Evolutionary conservation across 2,329 filamentous ascomycete genomes (phyloP).

Genomic region (Phyllosticta ampelicida): DNA sequence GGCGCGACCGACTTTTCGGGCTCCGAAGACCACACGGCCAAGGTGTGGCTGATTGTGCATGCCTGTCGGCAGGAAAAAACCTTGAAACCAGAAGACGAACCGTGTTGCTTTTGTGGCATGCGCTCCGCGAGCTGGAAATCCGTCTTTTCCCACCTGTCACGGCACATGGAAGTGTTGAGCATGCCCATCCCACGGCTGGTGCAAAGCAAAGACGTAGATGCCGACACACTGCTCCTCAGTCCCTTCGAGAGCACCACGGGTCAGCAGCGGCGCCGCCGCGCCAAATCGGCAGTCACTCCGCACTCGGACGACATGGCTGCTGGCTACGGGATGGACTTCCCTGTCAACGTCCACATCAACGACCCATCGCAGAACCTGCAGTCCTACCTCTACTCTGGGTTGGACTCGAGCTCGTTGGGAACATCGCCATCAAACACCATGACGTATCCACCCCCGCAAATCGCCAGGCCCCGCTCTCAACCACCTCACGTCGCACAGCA

Average conservation of each 20-base stretch:
- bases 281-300: conserved; percentile 1
- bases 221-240: conserved; percentile 25
- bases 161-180: conserved; percentile 88
- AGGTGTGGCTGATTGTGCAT: conserved; percentile 69
- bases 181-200: conserved; percentile 57
- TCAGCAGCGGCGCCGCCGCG: not conserved
- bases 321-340: not conserved
- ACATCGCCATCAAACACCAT: conserved; percentile 17
- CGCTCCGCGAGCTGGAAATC: conserved; percentile 82
- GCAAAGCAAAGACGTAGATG: conserved; percentile 28
- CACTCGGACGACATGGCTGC: not conserved
- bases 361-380: not conserved
- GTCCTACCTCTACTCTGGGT: not conserved
- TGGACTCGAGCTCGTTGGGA: not conserved
- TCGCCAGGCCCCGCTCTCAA: not conserved
- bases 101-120: conserved; percentile 79
- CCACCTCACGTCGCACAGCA: conserved; percentile 1
- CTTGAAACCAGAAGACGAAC: conserved; percentile 58
- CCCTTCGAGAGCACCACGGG: conserved; percentile 22
- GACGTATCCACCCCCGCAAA: conserved; percentile 29
- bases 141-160: conserved; percentile 81
- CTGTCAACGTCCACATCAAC: not conserved
- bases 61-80: conserved; percentile 61
- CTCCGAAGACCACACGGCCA: conserved; percentile 33
- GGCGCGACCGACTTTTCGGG: not conserved